Evolutionary conservation across 306 rosid genomes (phyloP), one percentile per base, ranked within the genome.

Genomic region (Vachellia pachyceras): DNA sequence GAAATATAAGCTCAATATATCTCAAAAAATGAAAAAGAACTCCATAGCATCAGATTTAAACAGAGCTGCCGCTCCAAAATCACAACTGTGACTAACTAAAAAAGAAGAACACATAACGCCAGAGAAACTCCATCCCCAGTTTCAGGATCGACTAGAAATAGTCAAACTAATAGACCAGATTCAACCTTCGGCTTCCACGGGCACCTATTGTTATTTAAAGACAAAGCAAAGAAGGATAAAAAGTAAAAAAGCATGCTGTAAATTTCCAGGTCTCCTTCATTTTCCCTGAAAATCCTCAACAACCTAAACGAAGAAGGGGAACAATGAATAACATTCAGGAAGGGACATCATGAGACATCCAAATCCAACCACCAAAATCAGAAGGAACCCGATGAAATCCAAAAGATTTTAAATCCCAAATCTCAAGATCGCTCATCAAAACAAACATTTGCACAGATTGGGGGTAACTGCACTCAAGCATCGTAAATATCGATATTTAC

Each of bases 11-110:
- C 78, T 63, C 78, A 73, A 12, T 58, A 60, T 25, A 60, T 68
- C 80, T 47, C 60, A 71, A 52, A n/a, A n/a, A 74, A 60, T 72
- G 76, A 61, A 88, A 68, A 54, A 47, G 40, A 70, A 68, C 3
- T 4, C 7, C 12, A 69, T 36, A 77, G 39, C 39, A 46, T 14
- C 2, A 72, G 29, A 61, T 25, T 61, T 63, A 8, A 52, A 29
- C n/a, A 12, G 23, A 57, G 70, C 39, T 47, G 11, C 69, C 20
- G 41, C 11, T 58, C 49, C 46, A 29, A 57, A 74, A 7, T 35
- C 25, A 57, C 66, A 44, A 12, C 42, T 1, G 63, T 13, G 15
- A 65, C 39, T 39, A 3, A 39, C 23, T 10, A 58, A 68, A 29
- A 29, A 15, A 10, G 3, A 33, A 10, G 55, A 45, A 44, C 20